These are phyloP conservation scores for Trifolium dubium DNA, from an alignment of 306 rosid genomes.

Conservation along the genomic window DNA sequence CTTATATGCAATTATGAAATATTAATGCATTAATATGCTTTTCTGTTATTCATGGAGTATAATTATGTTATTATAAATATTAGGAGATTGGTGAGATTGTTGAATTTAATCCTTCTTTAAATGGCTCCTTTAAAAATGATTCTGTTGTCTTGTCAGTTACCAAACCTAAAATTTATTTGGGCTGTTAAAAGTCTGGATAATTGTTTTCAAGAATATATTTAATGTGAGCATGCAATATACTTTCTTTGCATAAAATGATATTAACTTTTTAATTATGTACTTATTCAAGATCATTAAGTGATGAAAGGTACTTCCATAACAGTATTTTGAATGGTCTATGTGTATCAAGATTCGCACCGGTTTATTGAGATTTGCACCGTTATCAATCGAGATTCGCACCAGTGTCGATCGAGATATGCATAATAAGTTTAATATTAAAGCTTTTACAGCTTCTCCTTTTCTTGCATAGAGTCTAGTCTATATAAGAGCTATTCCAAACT, in stretches of 20 bases:
- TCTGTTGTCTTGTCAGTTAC: conserved; percentile 23
- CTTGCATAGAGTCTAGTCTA: conserved; percentile 21
- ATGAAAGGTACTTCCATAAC: conserved; percentile 24
- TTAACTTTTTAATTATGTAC: conserved; percentile 23
- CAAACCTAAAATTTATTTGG: conserved; percentile 22
- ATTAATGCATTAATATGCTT: conserved; percentile 33
- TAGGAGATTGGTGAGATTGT: conserved; percentile 10
- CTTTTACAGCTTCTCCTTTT: conserved; percentile 14
- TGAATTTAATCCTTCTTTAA: conserved; percentile 31
- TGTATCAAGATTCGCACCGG: background rate
- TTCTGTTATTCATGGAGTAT: conserved; percentile 33
- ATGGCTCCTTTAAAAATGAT: conserved; percentile 17
- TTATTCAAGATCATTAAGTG: conserved; percentile 15
- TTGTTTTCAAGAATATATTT: conserved; percentile 9
- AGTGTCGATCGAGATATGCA: background rate
- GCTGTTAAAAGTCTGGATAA: conserved; percentile 19
- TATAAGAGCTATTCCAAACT: conserved; percentile 38
- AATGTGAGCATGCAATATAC: conserved; percentile 2
- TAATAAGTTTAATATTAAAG: conserved; percentile 27
- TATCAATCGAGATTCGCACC: background rate
- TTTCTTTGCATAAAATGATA: conserved; percentile 23
- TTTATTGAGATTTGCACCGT: background rate
- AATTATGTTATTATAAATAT: conserved; percentile 29
- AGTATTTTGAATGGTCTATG: conserved; percentile 9
- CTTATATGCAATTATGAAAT: background rate